Percentiles rank a stretch among this genome's conserved stretches.
Conservation (phyloP, 2,329 filamentous ascomycete species). For the Penicillium vulpinum region DNA sequence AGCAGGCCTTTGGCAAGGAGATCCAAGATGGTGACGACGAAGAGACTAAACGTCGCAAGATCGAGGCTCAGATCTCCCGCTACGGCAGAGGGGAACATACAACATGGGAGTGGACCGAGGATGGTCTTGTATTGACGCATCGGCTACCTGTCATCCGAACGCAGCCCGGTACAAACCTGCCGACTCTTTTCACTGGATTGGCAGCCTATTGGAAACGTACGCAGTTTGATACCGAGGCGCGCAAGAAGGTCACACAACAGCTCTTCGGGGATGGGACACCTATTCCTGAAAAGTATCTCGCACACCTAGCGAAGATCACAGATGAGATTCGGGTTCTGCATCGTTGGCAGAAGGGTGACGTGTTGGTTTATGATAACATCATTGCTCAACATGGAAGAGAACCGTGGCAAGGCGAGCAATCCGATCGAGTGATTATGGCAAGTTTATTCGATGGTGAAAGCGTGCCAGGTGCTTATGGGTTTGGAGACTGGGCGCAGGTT, state of each 20-base stretch:
- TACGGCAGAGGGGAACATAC: slow-evolving; percentile 50
- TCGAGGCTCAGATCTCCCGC: slow-evolving; percentile 52
- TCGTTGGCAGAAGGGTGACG: slow-evolving; percentile 50
- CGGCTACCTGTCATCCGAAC: slow-evolving; percentile 50
- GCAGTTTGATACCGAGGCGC: slow-evolving; percentile 22
- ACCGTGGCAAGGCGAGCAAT: slow-evolving; percentile 51
- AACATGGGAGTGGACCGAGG: slow-evolving; percentile 52
- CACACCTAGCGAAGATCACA: slow-evolving; percentile 46
- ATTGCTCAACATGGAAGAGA: slow-evolving; percentile 53
- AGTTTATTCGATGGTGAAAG: slow-evolving; percentile 50
- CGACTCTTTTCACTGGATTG: slow-evolving; percentile 50
- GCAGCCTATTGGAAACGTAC: slow-evolving; percentile 48
- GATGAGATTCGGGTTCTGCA: slow-evolving; percentile 53
- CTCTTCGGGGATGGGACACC: slow-evolving; percentile 50
- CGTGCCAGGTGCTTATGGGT: slow-evolving; percentile 48
- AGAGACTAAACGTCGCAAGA: slow-evolving; percentile 43
- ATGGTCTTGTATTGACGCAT: slow-evolving; percentile 48
- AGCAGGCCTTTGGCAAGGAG: slow-evolving; percentile 51
- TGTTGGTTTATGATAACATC: slow-evolving; percentile 52
- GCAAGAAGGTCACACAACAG: slow-evolving; percentile 41
- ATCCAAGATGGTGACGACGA: slow-evolving; percentile 49
- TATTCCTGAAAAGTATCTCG: slow-evolving; percentile 50
- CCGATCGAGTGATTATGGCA: slow-evolving; percentile 49
- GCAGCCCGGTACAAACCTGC: slow-evolving; percentile 48
- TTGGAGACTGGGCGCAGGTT: slow-evolving; percentile 49